Evolutionary conservation across 1,139 yeast genomes (phyloP).

Genomic region (Kodamaea plutei): DNA sequence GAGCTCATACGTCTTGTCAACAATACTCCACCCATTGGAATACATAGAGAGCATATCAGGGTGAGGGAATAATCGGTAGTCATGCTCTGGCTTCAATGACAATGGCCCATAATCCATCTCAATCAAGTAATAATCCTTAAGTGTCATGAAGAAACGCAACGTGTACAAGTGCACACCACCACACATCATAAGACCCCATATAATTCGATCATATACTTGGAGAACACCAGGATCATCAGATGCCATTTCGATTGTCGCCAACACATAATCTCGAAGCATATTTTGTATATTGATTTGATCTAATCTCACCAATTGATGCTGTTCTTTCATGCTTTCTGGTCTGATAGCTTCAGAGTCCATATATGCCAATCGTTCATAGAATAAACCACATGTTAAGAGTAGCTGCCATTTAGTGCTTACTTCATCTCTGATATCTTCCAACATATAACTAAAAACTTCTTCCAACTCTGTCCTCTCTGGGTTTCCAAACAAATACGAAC

Average conservation of each 20-base stretch:
- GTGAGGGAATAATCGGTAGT: slow-evolving; percentile 14
- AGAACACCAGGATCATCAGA: slow-evolving; percentile 35
- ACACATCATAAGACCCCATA: slow-evolving; percentile 36
- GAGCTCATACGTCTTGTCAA: slow-evolving; percentile 14
- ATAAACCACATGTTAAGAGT: slow-evolving; percentile 13
- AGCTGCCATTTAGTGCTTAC: neutral
- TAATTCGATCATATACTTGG: slow-evolving; percentile 29
- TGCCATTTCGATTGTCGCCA: slow-evolving; percentile 23
- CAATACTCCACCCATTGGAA: slow-evolving; percentile 22
- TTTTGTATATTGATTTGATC: slow-evolving; percentile 17
- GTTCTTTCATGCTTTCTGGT: slow-evolving; percentile 2
- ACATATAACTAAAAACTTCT: slow-evolving; percentile 2
- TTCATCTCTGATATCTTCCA: neutral
- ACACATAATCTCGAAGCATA: slow-evolving; percentile 30
- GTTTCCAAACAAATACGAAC: slow-evolving; percentile 13
- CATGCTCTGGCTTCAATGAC: slow-evolving; percentile 11
- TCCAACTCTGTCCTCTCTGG: neutral
- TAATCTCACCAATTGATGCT: neutral
- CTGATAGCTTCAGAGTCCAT: slow-evolving; percentile 1
- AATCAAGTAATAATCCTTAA: slow-evolving; percentile 25
- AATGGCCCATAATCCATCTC: slow-evolving; percentile 23
- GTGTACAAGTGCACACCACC: slow-evolving; percentile 43
- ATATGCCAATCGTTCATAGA: slow-evolving; percentile 18
- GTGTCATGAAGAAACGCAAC: slow-evolving; percentile 36
- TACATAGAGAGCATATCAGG: slow-evolving; percentile 12